These are phyloP conservation scores for Cunninghamia lanceolata DNA, from an alignment of 75 land plant species.

Conservation along the genomic window DNA sequence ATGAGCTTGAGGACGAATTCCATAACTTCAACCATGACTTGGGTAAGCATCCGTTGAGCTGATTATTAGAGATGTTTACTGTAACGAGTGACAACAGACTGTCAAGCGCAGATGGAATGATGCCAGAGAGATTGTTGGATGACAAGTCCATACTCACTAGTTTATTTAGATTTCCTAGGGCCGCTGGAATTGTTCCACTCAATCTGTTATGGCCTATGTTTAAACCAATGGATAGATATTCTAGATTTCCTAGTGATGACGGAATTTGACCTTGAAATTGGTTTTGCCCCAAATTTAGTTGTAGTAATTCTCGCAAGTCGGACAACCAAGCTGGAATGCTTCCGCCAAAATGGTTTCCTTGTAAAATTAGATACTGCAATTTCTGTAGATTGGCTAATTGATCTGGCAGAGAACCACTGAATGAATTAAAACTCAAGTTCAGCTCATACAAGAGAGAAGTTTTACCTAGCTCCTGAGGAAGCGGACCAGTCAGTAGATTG, in stretches of 20 bases:
- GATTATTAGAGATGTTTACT: constrained; percentile 58
- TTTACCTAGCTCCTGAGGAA: too few relatives aligned
- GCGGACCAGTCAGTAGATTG: too few relatives aligned
- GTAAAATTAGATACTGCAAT: too few relatives aligned
- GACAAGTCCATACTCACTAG: constrained; percentile 41
- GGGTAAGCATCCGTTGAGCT: constrained; percentile 55
- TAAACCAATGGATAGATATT: constrained; percentile 25
- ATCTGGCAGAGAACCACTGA: constrained; percentile 49
- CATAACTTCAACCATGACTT: constrained; percentile 30
- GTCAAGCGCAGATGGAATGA: constrained; percentile 26
- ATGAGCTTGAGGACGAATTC: too few relatives aligned
- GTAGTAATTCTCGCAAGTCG: constrained; percentile 28
- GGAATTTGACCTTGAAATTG: constrained; percentile 54
- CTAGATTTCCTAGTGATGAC: constrained; percentile 29
- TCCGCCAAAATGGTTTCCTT: too few relatives aligned
- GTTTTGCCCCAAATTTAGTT: constrained; percentile 63
- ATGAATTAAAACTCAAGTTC: constrained; percentile 51
- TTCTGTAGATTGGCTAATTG: constrained; percentile 22
- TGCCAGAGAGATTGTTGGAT: constrained; percentile 49
- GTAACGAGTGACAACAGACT: constrained; percentile 24
- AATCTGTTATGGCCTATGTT: constrained; percentile 50
- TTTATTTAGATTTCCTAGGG: constrained; percentile 25
- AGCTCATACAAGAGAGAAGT: constrained; percentile 18
- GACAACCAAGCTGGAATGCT: too few relatives aligned
- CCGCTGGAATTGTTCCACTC: too few relatives aligned